Base-by-base conservation (phyloP, 495 filamentous ascomycete genomes). In the Thermothielavioides terrestris region DNA sequence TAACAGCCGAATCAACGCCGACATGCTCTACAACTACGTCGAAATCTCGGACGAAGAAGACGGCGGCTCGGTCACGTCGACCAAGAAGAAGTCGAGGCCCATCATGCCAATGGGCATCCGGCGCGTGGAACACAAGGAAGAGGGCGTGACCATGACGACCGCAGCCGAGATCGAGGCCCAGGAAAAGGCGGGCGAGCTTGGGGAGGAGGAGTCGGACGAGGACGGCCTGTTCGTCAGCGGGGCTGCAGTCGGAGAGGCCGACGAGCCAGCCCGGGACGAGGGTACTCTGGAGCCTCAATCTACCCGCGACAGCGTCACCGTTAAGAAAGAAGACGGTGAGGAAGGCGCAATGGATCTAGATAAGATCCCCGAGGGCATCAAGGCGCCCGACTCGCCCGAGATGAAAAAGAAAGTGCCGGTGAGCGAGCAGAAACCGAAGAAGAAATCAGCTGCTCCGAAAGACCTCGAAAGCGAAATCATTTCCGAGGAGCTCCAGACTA, bases 101-200 rank as follows among this genome's bases (percentile, higher is more conserved):
- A 46, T 56, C 7, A 59, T 67, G 61, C 56, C 59, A 42, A 66
- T 84, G 46, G 76, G 79, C 23, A 64, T 84, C 37, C 48, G 66
- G 28, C 66, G 81, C 26, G 62, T 70, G 17, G 69, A 74, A 52
- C 78, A 81, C 56, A 71, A 76, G 52, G 75, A 79, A 1, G 68
- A 73, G 17, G 64, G 66, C 18, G 55, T 75, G 2, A 67, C 72
- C 23, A 68, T 81, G 50, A 76, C 79, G 36, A 77, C 74, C 0
- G 71, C 77, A 18, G 74, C 72, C 37, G 75, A 76, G 20, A 65
- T 76, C 6, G 72, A 74, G 38, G 66, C 70, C 0, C 46, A 60
- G 18, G 55, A 62, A 42, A 49, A 53, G 23, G 50, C 46, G 12
- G 49, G 34, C 25, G 59, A n/a, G n/a, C n/a, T 60, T 18, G 63